These are phyloP conservation scores for Candida multigemmis DNA, from an alignment of 805 yeast species.

Conservation along the genomic window DNA sequence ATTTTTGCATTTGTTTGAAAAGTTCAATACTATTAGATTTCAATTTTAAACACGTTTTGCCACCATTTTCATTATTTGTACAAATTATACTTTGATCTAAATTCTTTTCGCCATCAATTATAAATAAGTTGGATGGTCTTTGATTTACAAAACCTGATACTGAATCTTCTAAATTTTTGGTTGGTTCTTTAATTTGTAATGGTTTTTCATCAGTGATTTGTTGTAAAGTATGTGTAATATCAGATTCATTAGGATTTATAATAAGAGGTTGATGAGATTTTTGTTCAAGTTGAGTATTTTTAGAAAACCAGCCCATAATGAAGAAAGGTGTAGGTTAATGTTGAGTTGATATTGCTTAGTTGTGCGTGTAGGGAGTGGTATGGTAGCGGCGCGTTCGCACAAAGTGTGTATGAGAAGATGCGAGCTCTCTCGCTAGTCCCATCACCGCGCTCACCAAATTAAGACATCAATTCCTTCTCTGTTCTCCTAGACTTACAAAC, in stretches of 20 bases:
- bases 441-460: too few species aligned
- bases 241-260: constrained; percentile 7
- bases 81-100: constrained; percentile 34
- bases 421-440: too few species aligned
- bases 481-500: too few species aligned
- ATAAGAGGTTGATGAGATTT: constrained; percentile 14
- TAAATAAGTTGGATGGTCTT: constrained; percentile 23
- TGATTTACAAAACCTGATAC: constrained; percentile 20
- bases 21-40: constrained; percentile 31
- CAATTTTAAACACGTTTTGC: constrained; percentile 40
- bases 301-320: constrained; percentile 11
- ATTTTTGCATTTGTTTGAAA: constrained; percentile 40
- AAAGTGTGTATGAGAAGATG: too few species aligned
- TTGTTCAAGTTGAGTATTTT: constrained; percentile 13
- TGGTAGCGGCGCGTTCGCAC: too few species aligned
- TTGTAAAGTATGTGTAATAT: constrained; percentile 17
- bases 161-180: constrained; percentile 4
- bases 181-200: too few species aligned
- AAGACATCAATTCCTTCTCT: too few species aligned
- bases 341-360: background rate
- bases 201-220: constrained; percentile 12
- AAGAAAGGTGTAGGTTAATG: background rate
- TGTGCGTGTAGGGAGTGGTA: background rate
- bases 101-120: constrained; percentile 34
- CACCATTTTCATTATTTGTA: constrained; percentile 32